Base-by-base conservation (phyloP, 83 land plant species). In the Isoetes engelmannii region DNA sequence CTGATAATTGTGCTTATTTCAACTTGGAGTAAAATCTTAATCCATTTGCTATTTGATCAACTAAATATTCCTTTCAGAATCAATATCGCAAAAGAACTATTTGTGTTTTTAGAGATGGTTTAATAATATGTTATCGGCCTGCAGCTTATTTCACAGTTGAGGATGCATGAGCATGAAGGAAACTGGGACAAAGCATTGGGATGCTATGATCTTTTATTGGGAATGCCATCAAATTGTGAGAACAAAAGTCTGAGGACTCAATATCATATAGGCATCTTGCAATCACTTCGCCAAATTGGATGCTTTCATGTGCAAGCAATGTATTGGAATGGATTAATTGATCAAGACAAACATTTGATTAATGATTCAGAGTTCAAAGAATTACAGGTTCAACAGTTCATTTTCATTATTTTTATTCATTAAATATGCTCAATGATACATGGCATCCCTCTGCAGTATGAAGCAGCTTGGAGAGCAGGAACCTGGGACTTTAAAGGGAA, bases 401-500 rank as follows among this genome's bases (percentile, higher is more conserved):
- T 60, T 19, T 60, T 15, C 43, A 18, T 1, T 10, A 1, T 12
- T 28, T 10, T 18, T 0, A 3, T 8, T 28, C 15, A 13, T 28
- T 10, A 3, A 53, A 10, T 13, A 4, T 15, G 64, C n/a, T 50
- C 64, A 54, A 53, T 17, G 15, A 51, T 7, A 12, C 43, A 44
- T 7, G 37, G 8, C 43, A 17, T 71, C 7, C 55, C 45, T 28
- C 57, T 82, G 68, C 78, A 95, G 92, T 88, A 86, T 77, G 99
- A 95, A 78, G 91, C 90, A 73, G 99, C 99, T 43, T 95, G 99
- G 99, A 77, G 90, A 53, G 73, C 94, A 8, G 97, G 99, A 72
- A 83, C 82, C 62, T 95, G 99, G 99, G 97, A 95, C 58, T 83
- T 80, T 48, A 83, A 87, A 59, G 12, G 54, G 54, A 51, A 1